Percentiles rank a stretch among this genome's conserved stretches.
These are phyloP conservation scores for Protomyces macrosporus DNA, from an alignment of 1,139 yeast species.

Conservation along the genomic window DNA sequence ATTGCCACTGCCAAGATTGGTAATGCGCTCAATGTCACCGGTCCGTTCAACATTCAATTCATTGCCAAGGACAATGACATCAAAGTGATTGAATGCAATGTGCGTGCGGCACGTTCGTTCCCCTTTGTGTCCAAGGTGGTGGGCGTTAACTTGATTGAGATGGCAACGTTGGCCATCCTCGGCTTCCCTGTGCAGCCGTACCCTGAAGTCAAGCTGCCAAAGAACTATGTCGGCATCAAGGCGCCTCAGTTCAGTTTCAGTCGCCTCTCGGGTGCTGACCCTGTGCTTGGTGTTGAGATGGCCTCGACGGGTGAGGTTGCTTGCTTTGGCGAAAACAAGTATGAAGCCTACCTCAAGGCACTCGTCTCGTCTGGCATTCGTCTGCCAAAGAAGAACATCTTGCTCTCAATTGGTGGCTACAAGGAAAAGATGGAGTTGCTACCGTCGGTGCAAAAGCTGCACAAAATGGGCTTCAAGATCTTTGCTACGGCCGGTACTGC, in stretches of 20 bases:
- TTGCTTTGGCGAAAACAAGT: constrained; percentile 89
- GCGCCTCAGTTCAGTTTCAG: constrained; percentile 98
- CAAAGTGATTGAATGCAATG: constrained; percentile 97
- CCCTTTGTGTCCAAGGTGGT: constrained; percentile 98
- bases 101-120: constrained; percentile 97
- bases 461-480: constrained; percentile 78
- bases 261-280: constrained; percentile 97
- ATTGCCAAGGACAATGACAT: constrained; percentile 87
- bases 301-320: constrained; percentile 99
- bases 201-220: constrained; percentile 71
- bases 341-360: constrained; percentile 94
- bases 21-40: constrained; percentile 90
- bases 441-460: constrained; percentile 76
- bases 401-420: constrained; percentile 93
- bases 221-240: constrained; percentile 92
- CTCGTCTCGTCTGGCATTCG: constrained; percentile 91
- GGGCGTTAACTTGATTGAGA: constrained; percentile 92
- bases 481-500: constrained; percentile 99
- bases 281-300: constrained; percentile 98
- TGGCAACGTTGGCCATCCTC: constrained; percentile 95
- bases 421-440: constrained; percentile 91
- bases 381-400: constrained; percentile 88
- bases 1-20: constrained; percentile 96
- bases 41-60: constrained; percentile 96
- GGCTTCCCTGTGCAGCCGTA: constrained; percentile 83